Evolutionary conservation across 1,139 yeast species (phyloP).

Genomic region (Suhomyces maxii): DNA sequence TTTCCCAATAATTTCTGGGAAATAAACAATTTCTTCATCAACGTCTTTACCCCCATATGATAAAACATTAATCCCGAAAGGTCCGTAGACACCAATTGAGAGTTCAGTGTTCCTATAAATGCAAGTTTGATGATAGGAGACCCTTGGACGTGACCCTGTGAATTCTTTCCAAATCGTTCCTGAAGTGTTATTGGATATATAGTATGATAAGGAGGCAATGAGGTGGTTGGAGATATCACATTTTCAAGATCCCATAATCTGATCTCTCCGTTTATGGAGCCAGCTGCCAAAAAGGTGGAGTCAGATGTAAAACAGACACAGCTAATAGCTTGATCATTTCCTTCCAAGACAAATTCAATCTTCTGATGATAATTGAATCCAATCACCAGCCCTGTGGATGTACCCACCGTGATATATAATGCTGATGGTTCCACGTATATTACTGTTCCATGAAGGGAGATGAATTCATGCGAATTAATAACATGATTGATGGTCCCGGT

Average conservation of each 20-base stretch:
- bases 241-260: conserved; percentile 30
- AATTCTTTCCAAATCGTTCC: conserved; percentile 27
- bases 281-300: conserved; percentile 35
- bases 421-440: conserved; percentile 49
- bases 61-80: conserved; percentile 56
- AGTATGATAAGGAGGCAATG: conserved; percentile 14
- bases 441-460: conserved; percentile 48
- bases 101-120: conserved; percentile 58
- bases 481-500: conserved; percentile 21
- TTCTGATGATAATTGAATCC: conserved; percentile 66
- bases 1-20: conserved; percentile 56
- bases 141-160: conserved; percentile 55
- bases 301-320: conserved; percentile 34
- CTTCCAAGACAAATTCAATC: conserved; percentile 41
- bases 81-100: conserved; percentile 62
- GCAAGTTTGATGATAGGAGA: conserved; percentile 48
- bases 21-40: conserved; percentile 51
- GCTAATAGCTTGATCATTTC: conserved; percentile 19
- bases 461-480: conserved; percentile 27
- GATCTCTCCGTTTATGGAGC: conserved; percentile 32
- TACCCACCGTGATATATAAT: conserved; percentile 58
- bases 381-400: conserved; percentile 56
- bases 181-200: conserved; percentile 32
- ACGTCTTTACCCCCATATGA: conserved; percentile 59
- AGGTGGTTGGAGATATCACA: neutral